Percentiles rank a stretch among this genome's conserved stretches.
Conservation (phyloP, 768 basidiomycete genomes). For the Calocybe cyanea region DNA sequence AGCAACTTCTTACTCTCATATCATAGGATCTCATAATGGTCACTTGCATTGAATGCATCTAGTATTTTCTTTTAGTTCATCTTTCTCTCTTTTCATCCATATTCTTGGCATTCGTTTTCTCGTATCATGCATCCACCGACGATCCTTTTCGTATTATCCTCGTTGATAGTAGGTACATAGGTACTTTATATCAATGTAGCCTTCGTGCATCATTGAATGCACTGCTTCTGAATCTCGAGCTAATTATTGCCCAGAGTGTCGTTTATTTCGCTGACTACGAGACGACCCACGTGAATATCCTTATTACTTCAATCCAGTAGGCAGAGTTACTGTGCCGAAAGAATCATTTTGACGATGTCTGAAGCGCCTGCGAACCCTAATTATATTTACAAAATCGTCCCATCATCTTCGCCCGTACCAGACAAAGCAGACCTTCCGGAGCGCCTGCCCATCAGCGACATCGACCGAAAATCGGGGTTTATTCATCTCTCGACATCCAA, state of each 20-base stretch:
- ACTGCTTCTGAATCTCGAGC: conserved; percentile 8
- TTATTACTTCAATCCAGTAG: too few species aligned
- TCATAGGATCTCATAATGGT: conserved; percentile 39
- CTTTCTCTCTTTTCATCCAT: neutral
- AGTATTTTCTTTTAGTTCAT: conserved; percentile 16
- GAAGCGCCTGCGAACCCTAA: conserved; percentile 28
- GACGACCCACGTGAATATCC: too few species aligned
- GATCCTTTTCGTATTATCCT: conserved; percentile 16
- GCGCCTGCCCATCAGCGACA: conserved; percentile 45
- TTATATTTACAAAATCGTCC: conserved; percentile 61
- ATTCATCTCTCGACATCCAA: conserved; percentile 51
- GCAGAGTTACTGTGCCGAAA: too few species aligned
- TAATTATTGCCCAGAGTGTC: too few species aligned
- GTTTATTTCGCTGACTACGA: too few species aligned
- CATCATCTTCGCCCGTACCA: conserved; percentile 36
- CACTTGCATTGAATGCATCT: conserved; percentile 23
- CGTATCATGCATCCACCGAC: conserved; percentile 13
- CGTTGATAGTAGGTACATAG: conserved; percentile 15
- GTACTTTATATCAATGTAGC: conserved; percentile 16
- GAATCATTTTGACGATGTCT: too few species aligned
- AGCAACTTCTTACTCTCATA: conserved; percentile 56
- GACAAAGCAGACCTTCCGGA: conserved; percentile 32
- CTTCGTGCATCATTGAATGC: conserved; percentile 12
- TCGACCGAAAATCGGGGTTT: conserved; percentile 44
- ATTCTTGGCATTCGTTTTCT: conserved; percentile 11